Base-by-base conservation (phyloP, 495 filamentous ascomycete species). In the Sporormia fimetaria region DNA sequence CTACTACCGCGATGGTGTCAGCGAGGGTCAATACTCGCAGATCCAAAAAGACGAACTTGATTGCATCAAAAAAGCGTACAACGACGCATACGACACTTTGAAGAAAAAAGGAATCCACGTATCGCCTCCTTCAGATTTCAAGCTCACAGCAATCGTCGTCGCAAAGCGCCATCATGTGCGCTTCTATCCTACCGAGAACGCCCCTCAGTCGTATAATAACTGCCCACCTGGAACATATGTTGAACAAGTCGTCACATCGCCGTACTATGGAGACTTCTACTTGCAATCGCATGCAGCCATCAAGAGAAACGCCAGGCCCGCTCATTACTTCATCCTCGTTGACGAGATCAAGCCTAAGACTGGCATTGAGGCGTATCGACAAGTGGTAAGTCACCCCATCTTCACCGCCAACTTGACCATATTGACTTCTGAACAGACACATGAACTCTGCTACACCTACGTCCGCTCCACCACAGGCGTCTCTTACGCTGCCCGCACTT, bases 91-190 rank as follows among this genome's bases (percentile, higher is more conserved):
- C 81, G 22, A 12, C 58, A 40, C 36, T 18, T 12, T 27, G 36
- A 6, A 33, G 48, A 10, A 22, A 21, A 32, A 40, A 32, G 25
- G 23, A 3, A 17, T 27, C 12, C 27, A 11, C 70, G 3, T 76
- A 76, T 46, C 70, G n/a, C 20, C 21, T 5, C 11, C 40, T 3
- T n/a, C n/a, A n/a, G 20, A 16, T 10, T 16, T 40, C 37, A 26
- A 47, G 17, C 3, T 45, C 21, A 46, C 41, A 1, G 47, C 42
- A 6, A 29, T 44, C n/a, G 25, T 44, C 7, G 41, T 40, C 16
- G 27, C 21, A 6, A 51, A 51, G 24, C 47, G 42, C 1, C 42
- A 46, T 25, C 87, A 95, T 49, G 71, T 88, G 5, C 35, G 42
- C 4, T 46, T 51, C 35, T 46, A 34, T 36, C 35, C 42, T n/a